A percentile compares a stretch with the other conserved stretches of the same genome.
Conservation (phyloP, 495 filamentous ascomycete genomes). For the Mytilinidion resinicola region DNA sequence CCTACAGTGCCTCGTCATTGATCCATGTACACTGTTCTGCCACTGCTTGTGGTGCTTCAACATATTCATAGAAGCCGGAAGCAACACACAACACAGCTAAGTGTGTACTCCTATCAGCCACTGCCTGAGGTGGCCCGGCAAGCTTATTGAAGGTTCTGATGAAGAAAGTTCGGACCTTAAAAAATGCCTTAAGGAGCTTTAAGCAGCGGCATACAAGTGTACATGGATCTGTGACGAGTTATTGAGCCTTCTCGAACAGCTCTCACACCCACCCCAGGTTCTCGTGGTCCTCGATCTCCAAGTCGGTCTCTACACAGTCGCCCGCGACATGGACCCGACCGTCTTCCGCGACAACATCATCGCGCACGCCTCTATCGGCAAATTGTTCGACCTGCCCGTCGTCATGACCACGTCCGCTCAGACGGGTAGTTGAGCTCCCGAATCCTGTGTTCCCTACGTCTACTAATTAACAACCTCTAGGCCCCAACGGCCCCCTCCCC, state of each 20-base stretch:
- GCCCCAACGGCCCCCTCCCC: slow-evolving; percentile 64
- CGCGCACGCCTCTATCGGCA: slow-evolving; percentile 61
- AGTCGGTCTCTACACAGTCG: slow-evolving; percentile 59
- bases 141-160: no score
- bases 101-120: no score
- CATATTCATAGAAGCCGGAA: no score
- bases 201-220: no score
- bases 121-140: no score
- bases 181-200: no score
- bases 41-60: no score
- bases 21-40: no score
- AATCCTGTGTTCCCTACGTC: no score
- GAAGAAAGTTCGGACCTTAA: no score
- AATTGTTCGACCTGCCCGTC: slow-evolving; percentile 61
- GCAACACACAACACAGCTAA: no score
- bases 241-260: neutral
- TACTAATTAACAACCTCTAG: slow-evolving; percentile 17
- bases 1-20: no score
- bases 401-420: slow-evolving; percentile 66
- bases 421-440: neutral
- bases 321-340: slow-evolving; percentile 57
- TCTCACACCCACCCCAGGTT: slow-evolving; percentile 32
- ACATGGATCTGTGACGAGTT: neutral
- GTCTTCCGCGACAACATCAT: slow-evolving; percentile 62
- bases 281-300: slow-evolving; percentile 69